These are phyloP conservation scores for Rhododendron henanense DNA, from an alignment of 148 eudicot genomes.

Conservation along the genomic window DNA sequence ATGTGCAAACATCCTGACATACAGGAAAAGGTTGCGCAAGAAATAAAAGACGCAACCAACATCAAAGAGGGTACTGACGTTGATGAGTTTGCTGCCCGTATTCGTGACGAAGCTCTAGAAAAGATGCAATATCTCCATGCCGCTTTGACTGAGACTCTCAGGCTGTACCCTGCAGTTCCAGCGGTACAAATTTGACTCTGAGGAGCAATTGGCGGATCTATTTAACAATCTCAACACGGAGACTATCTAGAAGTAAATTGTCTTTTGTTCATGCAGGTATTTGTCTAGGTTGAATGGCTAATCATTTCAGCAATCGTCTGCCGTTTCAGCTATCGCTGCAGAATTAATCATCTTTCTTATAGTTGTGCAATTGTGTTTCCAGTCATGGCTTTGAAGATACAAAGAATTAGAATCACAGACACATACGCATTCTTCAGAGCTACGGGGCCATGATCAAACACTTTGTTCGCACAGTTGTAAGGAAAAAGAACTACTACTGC, in stretches of 20 bases:
- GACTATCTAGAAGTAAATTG: not conserved
- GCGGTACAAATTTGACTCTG: constrained; percentile 35
- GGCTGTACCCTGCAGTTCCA: constrained; percentile 82
- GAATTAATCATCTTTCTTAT: not conserved
- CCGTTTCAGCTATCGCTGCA: not conserved
- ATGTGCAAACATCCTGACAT: constrained; percentile 56
- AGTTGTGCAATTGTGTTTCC: not conserved
- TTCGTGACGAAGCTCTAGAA: constrained; percentile 62
- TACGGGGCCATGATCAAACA: not conserved
- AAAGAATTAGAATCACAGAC: not conserved
- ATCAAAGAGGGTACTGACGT: not conserved
- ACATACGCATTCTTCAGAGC: not conserved
- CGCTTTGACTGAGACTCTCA: constrained; percentile 66
- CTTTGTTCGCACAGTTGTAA: not conserved
- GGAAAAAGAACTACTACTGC: not conserved
- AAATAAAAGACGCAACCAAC: constrained; percentile 33
- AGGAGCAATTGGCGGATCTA: not conserved
- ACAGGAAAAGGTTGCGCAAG: constrained; percentile 59
- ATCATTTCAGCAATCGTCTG: not conserved
- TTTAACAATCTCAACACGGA: not conserved
- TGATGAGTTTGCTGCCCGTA: constrained; percentile 32
- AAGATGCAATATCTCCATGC: constrained; percentile 83
- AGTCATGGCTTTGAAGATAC: not conserved
- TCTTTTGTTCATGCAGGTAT: not conserved
- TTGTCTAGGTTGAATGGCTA: not conserved